Evolutionary conservation across 768 basidiomycete genomes (phyloP), one percentile per base, ranked within the genome.

Genomic region (Mycena crocata): DNA sequence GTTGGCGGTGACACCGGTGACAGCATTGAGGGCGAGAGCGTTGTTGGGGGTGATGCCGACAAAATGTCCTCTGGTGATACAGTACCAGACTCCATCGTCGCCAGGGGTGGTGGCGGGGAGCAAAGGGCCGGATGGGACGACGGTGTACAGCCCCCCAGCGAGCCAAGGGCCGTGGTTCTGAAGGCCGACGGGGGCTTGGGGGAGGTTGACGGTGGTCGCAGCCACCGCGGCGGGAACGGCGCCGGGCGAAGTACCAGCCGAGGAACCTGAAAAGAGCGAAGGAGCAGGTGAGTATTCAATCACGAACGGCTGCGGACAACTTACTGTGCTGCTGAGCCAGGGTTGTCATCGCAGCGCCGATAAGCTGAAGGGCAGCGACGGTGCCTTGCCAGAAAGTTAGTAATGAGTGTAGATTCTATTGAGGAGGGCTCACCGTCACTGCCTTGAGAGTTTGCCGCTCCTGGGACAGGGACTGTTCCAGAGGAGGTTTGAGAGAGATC

Each of bases 21-120:
- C 21, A 0, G 62, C 62, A 6, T 4, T 21, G 26, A 48, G 2
- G 4, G 62, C 55, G 8, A 57, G 15, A 13, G 28, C 19, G 6
- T 64, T 30, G n/a, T n/a, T 40, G 30, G 30, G 13, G 2, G 54
- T 56, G 46, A 64, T 44, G 1, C 62, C 54, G 8, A 64, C 44
- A n/a, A 2, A 57, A 3, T 6, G 13, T 3, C 62, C 62, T 12
- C 24, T 5, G 23, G 51, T 55, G 54, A 63, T 63, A 34, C 44
- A 46, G 13, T 64, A 64, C 62, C 62, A 64, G 26, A 23, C 30
- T 19, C 10, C n/a, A 3, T 21, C 1, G 19, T 57, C 44, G 9
- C 37, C 39, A 15, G 15, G 42, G 6, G 14, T 23, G 17, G 34
- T 5, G 1, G 39, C 5, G 24, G 26, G 15, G 0, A 2, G 1